Conservation (phyloP, 2,329 filamentous ascomycete species). For the Lasiodiplodia sp. region DNA sequence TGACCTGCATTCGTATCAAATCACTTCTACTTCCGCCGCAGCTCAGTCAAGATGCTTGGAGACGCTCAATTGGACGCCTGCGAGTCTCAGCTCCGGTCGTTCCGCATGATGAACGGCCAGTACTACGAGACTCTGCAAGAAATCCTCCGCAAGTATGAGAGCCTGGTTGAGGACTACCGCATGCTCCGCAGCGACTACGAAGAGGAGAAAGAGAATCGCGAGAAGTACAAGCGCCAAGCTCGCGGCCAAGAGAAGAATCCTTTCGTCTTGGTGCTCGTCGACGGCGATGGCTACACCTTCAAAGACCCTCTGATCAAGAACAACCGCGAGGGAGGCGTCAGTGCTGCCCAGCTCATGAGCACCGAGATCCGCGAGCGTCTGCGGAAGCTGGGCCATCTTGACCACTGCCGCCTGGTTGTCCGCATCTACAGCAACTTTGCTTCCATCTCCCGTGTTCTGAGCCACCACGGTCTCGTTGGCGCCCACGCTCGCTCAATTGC, state of each 20-base stretch:
- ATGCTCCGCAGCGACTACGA: slow-evolving; percentile 30
- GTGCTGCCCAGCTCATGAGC: slow-evolving; percentile 62
- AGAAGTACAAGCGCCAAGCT: slow-evolving; percentile 31
- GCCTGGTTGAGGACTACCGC: slow-evolving; percentile 27
- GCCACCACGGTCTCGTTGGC: slow-evolving; percentile 58
- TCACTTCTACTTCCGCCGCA: background rate
- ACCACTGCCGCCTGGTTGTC: slow-evolving; percentile 62
- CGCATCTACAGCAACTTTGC: slow-evolving; percentile 65
- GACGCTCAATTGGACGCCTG: slow-evolving; percentile 29
- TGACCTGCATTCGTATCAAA: background rate
- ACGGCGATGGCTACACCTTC: slow-evolving; percentile 68
- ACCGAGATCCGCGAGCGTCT: slow-evolving; percentile 55
- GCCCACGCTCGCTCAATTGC: slow-evolving; percentile 64
- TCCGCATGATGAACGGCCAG: slow-evolving; percentile 19
- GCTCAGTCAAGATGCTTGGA: slow-evolving; percentile 16
- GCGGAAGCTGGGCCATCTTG: slow-evolving; percentile 51
- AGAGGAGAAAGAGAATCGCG: slow-evolving; percentile 31
- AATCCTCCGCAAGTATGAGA: slow-evolving; percentile 29
- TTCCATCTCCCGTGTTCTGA: slow-evolving; percentile 59
- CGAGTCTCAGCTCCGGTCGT: slow-evolving; percentile 25
- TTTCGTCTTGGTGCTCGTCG: slow-evolving; percentile 67
- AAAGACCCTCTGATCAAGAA: slow-evolving; percentile 57
- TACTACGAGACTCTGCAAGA: slow-evolving; percentile 27
- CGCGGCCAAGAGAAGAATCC: slow-evolving; percentile 57
- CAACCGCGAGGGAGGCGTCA: slow-evolving; percentile 62